Conservation (phyloP, 1,139 yeast genomes). For the Candida tunisiensis region DNA sequence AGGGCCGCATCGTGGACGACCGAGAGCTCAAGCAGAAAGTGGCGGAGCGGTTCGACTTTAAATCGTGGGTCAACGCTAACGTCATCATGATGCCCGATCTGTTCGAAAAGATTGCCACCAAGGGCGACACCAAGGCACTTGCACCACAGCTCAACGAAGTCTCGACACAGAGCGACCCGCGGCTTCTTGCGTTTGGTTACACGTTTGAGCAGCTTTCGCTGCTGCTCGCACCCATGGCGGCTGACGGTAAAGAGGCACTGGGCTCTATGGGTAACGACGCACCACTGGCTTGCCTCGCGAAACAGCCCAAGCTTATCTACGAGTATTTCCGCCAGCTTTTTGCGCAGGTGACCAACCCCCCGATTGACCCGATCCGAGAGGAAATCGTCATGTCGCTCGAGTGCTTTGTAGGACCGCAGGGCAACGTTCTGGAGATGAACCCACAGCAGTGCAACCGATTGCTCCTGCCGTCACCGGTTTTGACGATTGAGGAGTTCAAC, state of each 20-base stretch:
- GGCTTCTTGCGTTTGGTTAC: constrained; percentile 78
- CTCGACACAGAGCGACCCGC: constrained; percentile 52
- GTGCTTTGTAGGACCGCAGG: constrained; percentile 96
- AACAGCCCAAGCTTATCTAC: constrained; percentile 77
- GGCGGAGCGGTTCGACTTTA: constrained; percentile 79
- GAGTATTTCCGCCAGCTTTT: constrained; percentile 93
- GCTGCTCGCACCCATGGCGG: constrained; percentile 86
- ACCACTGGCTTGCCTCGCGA: constrained; percentile 90
- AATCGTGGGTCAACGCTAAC: constrained; percentile 82
- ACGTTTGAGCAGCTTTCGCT: constrained; percentile 80
- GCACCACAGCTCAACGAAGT: constrained; percentile 18
- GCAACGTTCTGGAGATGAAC: constrained; percentile 84
- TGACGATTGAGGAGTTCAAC: constrained; percentile 53
- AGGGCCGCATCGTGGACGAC: constrained; percentile 88
- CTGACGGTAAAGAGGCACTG: constrained; percentile 79
- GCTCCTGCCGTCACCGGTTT: constrained; percentile 65
- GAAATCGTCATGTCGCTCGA: constrained; percentile 93
- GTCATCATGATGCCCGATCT: constrained; percentile 72
- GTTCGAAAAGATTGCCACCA: constrained; percentile 35
- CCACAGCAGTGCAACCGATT: constrained; percentile 85
- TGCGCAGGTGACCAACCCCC: constrained; percentile 98
- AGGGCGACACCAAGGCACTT: constrained; percentile 25
- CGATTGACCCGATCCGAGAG: constrained; percentile 96
- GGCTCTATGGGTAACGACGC: constrained; percentile 99
- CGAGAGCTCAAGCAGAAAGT: constrained; percentile 69